phyloP scores from a whole-genome alignment of 2,329 filamentous ascomycete species.

The Penicillium concentricum region DNA sequence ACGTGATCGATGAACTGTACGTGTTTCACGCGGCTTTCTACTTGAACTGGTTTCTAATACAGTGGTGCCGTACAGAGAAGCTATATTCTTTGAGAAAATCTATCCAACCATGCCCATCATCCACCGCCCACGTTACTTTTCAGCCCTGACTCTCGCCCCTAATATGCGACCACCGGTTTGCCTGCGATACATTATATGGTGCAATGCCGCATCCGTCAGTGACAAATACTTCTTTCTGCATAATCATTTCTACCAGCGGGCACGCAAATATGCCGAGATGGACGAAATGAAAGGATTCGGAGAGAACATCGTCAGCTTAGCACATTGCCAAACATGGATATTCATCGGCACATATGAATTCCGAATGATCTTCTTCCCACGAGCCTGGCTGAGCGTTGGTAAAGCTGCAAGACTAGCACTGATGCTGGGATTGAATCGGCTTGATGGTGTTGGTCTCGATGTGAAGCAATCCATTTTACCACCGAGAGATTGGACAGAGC shows the following conservation, averaged over 20 bases:
- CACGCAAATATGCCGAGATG: conserved; percentile 83
- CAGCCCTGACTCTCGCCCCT: conserved; percentile 85
- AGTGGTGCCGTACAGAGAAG: conserved; percentile 55
- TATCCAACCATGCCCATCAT: conserved; percentile 85
- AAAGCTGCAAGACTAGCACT: conserved; percentile 75
- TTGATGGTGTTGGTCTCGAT: conserved; percentile 79
- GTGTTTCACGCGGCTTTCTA: conserved; percentile 13
- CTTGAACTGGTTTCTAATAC: conserved; percentile 14
- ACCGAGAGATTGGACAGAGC: conserved; percentile 89
- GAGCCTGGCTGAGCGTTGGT: conserved; percentile 91
- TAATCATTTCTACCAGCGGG: conserved; percentile 83
- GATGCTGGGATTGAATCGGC: conserved; percentile 88
- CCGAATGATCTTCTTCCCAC: conserved; percentile 95
- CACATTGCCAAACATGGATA: conserved; percentile 81
- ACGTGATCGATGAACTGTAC: conserved; percentile 82
- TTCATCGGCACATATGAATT: conserved; percentile 85
- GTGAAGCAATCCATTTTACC: conserved; percentile 89
- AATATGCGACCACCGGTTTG: conserved; percentile 82
- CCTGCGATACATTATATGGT: conserved; percentile 93
- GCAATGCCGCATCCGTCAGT: conserved; percentile 78
- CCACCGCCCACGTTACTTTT: conserved; percentile 81
- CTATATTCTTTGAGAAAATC: conserved; percentile 87
- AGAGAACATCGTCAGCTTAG: conserved; percentile 80
- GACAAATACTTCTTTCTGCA: conserved; percentile 79
- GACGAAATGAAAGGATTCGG: conserved; percentile 93